phyloP scores from a whole-genome alignment of 2,329 filamentous ascomycete genomes.

The Coniochaeta sp. region DNA sequence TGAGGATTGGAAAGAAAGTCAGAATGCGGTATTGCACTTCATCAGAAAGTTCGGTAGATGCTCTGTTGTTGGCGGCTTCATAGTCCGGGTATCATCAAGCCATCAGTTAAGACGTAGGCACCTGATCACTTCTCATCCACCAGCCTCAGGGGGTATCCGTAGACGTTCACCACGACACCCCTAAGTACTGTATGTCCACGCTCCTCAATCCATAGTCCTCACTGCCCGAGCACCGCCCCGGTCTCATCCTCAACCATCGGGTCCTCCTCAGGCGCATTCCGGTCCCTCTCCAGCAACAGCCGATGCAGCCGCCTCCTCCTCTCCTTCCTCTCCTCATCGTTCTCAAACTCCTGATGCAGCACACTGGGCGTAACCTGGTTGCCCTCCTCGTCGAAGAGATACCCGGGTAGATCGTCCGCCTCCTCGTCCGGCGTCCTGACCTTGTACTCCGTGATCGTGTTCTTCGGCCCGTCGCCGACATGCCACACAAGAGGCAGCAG shows the following conservation, averaged over 20 bases:
- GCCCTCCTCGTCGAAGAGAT: conserved; percentile 44
- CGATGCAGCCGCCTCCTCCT: conserved; percentile 36
- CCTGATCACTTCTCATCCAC: no score
- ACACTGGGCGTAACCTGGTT: conserved; percentile 53
- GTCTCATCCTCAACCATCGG: conserved; percentile 13
- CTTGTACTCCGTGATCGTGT: conserved; percentile 21
- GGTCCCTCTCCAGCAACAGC: conserved; percentile 33
- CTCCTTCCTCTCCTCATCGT: conserved; percentile 33
- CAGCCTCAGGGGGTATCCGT: neutral
- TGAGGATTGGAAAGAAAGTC: no score
- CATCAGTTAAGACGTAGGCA: no score
- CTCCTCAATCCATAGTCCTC: neutral
- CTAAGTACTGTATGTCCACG: neutral
- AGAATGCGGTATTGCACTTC: no score
- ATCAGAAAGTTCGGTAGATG: neutral
- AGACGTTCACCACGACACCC: neutral
- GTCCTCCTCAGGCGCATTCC: conserved; percentile 37
- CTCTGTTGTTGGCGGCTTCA: neutral
- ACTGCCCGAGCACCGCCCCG: conserved; percentile 2
- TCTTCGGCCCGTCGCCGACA: conserved; percentile 50
- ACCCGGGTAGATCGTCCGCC: conserved; percentile 29
- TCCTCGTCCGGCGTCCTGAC: conserved; percentile 3
- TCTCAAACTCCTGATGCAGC: conserved; percentile 42
- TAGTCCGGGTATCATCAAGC: no score
- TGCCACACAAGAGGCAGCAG: conserved; percentile 48